Conservation (phyloP, 2,329 filamentous ascomycete genomes). For the Penicillium corylophilum region DNA sequence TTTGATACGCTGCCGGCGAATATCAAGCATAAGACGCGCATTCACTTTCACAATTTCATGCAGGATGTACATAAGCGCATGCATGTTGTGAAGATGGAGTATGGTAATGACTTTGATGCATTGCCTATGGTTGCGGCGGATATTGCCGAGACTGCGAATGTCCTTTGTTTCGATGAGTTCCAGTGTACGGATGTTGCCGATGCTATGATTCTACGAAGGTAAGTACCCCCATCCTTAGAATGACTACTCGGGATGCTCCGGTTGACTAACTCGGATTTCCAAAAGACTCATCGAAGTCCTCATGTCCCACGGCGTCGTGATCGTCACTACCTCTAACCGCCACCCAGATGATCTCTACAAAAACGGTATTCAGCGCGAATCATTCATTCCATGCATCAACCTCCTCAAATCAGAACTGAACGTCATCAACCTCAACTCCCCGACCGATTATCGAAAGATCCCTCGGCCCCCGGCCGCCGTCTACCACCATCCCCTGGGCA, state of each 20-base stretch:
- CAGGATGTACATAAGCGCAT: conserved; percentile 91
- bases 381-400: conserved; percentile 92
- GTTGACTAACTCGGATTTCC: too few relatives aligned
- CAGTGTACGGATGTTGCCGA: conserved; percentile 98
- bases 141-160: conserved; percentile 78
- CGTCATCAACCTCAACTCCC: conserved; percentile 91
- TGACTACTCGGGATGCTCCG: too few relatives aligned
- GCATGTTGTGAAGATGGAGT: conserved; percentile 83
- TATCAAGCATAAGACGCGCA: conserved; percentile 80
- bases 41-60: conserved; percentile 99
- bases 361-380: conserved; percentile 94
- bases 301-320: conserved; percentile 94
- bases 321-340: conserved; percentile 95
- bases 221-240: conserved; percentile 22
- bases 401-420: conserved; percentile 80
- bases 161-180: conserved; percentile 98
- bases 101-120: conserved; percentile 86
- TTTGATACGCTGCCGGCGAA: conserved; percentile 84
- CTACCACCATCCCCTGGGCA: conserved; percentile 85
- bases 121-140: conserved; percentile 93
- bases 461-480: conserved; percentile 89
- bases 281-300: conserved; percentile 76
- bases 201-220: conserved; percentile 91
- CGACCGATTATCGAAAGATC: conserved; percentile 96
- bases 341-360: conserved; percentile 96